Percentiles rank a stretch among this genome's conserved stretches.
Evolutionary conservation across 1,284 basidiomycete genomes (phyloP).

Genomic region (Binderoboletus segoi): DNA sequence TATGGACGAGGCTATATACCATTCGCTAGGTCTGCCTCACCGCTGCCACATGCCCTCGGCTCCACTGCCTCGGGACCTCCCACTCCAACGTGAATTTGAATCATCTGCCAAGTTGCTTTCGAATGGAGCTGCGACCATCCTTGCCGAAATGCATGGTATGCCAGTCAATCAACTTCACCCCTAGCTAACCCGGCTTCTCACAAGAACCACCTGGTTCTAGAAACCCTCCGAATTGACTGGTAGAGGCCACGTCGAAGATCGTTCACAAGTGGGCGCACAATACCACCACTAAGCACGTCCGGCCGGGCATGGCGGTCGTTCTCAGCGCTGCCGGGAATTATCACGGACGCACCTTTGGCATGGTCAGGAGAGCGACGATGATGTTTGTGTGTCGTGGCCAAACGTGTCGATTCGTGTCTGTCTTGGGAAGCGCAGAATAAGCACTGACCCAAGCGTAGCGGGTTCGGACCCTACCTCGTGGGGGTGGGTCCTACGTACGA

Average conservation of each 20-base stretch:
- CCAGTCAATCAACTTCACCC: too few relatives aligned
- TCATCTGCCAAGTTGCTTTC: too few relatives aligned
- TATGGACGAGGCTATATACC: too few relatives aligned
- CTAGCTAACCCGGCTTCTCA: too few relatives aligned
- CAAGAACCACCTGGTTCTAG: too few relatives aligned
- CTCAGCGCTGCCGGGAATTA: slow-evolving; percentile 91
- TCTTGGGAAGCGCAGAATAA: slow-evolving; percentile 67
- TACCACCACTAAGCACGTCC: slow-evolving; percentile 67
- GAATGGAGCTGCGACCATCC: too few relatives aligned
- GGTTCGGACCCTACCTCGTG: slow-evolving; percentile 91
- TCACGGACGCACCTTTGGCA: slow-evolving; percentile 91
- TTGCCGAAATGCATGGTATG: too few relatives aligned
- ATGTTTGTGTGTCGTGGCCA: background rate
- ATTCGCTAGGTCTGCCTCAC: too few relatives aligned
- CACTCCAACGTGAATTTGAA: too few relatives aligned
- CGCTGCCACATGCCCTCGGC: too few relatives aligned
- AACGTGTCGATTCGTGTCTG: slow-evolving; percentile 12
- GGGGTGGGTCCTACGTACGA: slow-evolving; percentile 80
- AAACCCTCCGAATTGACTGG: too few relatives aligned
- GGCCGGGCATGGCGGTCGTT: slow-evolving; percentile 78
- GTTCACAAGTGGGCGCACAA: slow-evolving; percentile 94
- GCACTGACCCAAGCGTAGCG: slow-evolving; percentile 87
- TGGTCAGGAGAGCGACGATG: slow-evolving; percentile 63
- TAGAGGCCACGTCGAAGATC: slow-evolving; percentile 87
- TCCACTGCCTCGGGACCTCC: too few relatives aligned